These are phyloP conservation scores for Ophiocordyceps unilateralis DNA, from an alignment of 2,329 filamentous ascomycete genomes.

Conservation along the genomic window DNA sequence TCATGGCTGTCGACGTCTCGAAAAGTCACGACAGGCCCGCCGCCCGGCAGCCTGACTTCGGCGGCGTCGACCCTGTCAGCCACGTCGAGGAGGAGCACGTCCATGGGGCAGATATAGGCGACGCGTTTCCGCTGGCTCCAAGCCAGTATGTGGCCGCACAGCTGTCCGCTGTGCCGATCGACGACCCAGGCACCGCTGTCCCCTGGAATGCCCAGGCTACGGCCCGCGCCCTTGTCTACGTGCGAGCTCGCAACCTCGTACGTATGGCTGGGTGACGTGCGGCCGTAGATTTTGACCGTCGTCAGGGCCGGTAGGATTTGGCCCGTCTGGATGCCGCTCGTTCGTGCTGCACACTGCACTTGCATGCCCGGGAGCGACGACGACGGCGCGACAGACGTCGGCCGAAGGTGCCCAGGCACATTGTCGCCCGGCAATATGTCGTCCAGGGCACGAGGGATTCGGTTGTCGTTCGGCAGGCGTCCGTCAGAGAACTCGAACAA, in stretches of 20 bases:
- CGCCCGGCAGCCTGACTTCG: conserved; percentile 55
- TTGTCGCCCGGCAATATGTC: conserved; percentile 1
- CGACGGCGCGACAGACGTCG: conserved; percentile 40
- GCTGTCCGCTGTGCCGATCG: conserved; percentile 56
- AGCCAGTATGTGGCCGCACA: conserved; percentile 82
- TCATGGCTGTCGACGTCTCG: conserved; percentile 2
- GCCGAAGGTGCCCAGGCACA: conserved; percentile 22
- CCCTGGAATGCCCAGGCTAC: conserved; percentile 51
- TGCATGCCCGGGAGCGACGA: conserved; percentile 52
- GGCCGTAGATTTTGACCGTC: conserved; percentile 75
- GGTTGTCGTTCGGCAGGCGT: conserved; percentile 54
- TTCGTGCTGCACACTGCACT: conserved; percentile 80
- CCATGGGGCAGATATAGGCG: conserved; percentile 92
- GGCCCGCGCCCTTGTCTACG: conserved; percentile 3
- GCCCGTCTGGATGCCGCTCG: conserved; percentile 66
- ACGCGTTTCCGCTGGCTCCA: conserved; percentile 67
- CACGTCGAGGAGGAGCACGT: conserved; percentile 74
- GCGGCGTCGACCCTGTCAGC: conserved; percentile 55
- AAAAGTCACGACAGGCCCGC: conserved; percentile 21
- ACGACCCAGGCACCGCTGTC: conserved; percentile 92
- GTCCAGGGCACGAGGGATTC: conserved; percentile 31
- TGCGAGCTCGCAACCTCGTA: conserved; percentile 16
- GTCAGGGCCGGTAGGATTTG: conserved; percentile 62
- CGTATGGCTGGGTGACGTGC: conserved; percentile 60
- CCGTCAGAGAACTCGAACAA: conserved; percentile 63